These are phyloP conservation scores for Clohesyomyces aquaticus DNA, from an alignment of 495 filamentous ascomycete species.

Conservation along the genomic window DNA sequence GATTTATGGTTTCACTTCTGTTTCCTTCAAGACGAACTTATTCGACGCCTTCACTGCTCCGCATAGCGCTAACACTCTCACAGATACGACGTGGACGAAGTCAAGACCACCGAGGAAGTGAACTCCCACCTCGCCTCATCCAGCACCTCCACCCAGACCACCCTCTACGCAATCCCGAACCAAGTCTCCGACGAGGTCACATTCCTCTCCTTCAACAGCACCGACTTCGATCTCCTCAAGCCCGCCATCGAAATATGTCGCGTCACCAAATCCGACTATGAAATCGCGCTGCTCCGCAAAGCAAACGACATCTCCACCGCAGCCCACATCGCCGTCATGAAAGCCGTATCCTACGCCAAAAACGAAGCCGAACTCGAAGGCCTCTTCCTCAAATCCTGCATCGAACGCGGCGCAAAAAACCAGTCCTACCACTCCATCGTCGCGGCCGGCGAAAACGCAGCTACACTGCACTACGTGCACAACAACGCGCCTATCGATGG, in stretches of 20 bases:
- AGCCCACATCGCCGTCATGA: constrained; percentile 73
- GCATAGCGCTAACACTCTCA: background rate
- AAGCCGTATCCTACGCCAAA: constrained; percentile 62
- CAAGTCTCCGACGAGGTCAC: constrained; percentile 69
- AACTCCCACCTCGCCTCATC: constrained; percentile 63
- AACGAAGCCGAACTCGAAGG: constrained; percentile 87
- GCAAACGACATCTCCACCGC: constrained; percentile 80
- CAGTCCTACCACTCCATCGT: constrained; percentile 88
- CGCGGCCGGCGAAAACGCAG: constrained; percentile 72
- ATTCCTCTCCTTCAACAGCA: constrained; percentile 65
- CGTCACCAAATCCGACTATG: constrained; percentile 81
- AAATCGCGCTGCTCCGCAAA: constrained; percentile 79
- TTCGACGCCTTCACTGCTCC: too few species aligned
- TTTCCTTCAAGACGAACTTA: background rate
- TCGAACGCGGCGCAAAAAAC: constrained; percentile 70
- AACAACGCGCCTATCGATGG: constrained; percentile 70
- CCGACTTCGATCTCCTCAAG: constrained; percentile 66
- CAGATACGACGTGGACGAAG: constrained; percentile 80
- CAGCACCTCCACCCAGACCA: constrained; percentile 52
- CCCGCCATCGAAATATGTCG: constrained; percentile 76
- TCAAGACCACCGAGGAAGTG: constrained; percentile 69
- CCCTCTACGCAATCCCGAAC: constrained; percentile 70
- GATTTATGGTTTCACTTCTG: background rate
- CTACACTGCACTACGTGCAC: constrained; percentile 84
- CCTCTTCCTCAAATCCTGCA: constrained; percentile 73